Evolutionary conservation across 495 filamentous ascomycete genomes (phyloP), one percentile per base, ranked within the genome.

Genomic region (Penicillium cataractarum): DNA sequence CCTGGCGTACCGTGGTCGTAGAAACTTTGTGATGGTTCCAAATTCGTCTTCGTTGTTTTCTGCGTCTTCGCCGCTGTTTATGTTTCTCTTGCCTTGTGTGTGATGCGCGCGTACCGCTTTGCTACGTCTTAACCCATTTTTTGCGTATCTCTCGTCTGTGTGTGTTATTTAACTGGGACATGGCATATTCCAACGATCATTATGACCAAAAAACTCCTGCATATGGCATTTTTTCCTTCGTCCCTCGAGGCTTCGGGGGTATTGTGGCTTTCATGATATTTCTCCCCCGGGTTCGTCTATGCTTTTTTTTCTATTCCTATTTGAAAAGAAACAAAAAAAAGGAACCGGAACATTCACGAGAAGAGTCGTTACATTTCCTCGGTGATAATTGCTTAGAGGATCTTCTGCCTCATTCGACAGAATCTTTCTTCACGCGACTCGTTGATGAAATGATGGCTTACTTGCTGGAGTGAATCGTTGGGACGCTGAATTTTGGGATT

Each of bases 1-100:
- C 74, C 71, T 74, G 78, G 78, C 75, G 75, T 78, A 78, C 71
- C 74, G 74, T 79, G 78, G 74, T 79, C 63, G 78, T 80, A 79
- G 76, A 78, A 74, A 72, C 71, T 74, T 71, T 69, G 58, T 49
- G 39, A 54, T 54, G n/a, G 27, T 22, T 27, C 53, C 26, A 52
- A 48, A 37, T 54, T 42, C 39, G 24, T 58, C 35, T 53, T 58
- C 50, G 33, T 39, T 33, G 27, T 32, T 66, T 67, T 65, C 66
- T 59, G 64, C 64, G 32, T 65, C 50, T 67, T 66, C 31, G 29
- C 29, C 32, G 51, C 31, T 37, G 27, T 37, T 22, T 60, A 44
- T 31, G 52, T 57, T 39, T 35, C n/a, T 66, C 64, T 65, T 54
- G 31, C 64, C 56, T 67, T 63, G 32, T 64, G 44, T 67, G 64